Conservation (phyloP, 768 basidiomycete species). For the Naematelia aurantialba region DNA sequence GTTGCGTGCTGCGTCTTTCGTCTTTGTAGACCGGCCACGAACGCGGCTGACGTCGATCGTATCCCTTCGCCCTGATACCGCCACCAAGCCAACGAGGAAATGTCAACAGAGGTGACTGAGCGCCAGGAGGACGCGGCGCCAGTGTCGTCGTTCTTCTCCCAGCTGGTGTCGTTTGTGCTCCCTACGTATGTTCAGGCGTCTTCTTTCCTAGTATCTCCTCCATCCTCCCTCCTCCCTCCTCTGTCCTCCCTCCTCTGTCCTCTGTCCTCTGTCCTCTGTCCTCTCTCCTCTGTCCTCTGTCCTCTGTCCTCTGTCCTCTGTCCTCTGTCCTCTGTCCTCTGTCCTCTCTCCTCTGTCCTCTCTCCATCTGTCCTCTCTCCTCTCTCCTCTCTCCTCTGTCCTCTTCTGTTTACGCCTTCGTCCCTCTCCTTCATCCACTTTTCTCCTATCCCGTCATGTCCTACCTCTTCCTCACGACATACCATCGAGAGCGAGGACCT, state of each 20-base stretch:
- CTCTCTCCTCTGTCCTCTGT: not conserved
- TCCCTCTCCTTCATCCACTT: not conserved
- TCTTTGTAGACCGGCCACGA: no score
- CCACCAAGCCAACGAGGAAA: no score
- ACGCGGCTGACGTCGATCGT: no score
- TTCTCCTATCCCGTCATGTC: not conserved
- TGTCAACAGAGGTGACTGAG: not conserved
- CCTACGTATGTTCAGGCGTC: conserved; percentile 33
- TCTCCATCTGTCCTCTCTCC: no score
- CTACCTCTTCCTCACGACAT: no score
- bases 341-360: not conserved
- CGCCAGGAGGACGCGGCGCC: not conserved
- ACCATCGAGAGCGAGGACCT: no score
- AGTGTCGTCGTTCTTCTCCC: conserved; percentile 25
- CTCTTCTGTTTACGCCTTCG: not conserved
- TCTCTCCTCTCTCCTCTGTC: not conserved
- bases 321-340: not conserved
- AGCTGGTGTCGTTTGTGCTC: conserved; percentile 32
- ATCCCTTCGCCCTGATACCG: not conserved
- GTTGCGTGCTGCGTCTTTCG: no score
- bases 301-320: no score
- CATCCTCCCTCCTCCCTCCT: not conserved
- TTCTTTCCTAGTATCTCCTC: not conserved
- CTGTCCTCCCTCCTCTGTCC: not conserved
- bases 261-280: not conserved